Conservation (phyloP, 805 yeast genomes). For the Starmerella cellae region DNA sequence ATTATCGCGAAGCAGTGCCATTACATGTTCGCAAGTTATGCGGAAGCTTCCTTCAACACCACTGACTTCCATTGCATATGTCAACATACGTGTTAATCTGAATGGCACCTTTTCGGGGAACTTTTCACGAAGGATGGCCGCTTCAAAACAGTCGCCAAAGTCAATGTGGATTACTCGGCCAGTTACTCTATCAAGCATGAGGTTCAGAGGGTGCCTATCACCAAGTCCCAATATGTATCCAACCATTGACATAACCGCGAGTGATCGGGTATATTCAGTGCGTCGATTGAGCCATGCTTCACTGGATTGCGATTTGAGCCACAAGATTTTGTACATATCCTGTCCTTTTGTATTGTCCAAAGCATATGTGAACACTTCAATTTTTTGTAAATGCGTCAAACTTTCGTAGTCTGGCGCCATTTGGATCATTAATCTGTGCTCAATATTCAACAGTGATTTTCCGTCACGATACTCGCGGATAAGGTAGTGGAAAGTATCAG, state of each 20-base stretch:
- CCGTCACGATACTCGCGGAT: slow-evolving; percentile 88
- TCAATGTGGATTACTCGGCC: slow-evolving; percentile 96
- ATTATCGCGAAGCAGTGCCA: slow-evolving; percentile 86
- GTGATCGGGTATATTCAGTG: slow-evolving; percentile 86
- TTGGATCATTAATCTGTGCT: slow-evolving; percentile 88
- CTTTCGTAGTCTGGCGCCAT: slow-evolving; percentile 97
- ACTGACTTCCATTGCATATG: slow-evolving; percentile 97
- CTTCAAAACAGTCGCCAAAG: slow-evolving; percentile 98
- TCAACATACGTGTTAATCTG: slow-evolving; percentile 89
- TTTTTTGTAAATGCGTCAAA: slow-evolving; percentile 76
- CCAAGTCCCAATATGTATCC: slow-evolving; percentile 95
- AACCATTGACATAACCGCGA: slow-evolving; percentile 98
- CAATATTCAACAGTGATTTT: slow-evolving; percentile 78
- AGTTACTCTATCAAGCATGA: slow-evolving; percentile 86
- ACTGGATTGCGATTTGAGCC: slow-evolving; percentile 91
- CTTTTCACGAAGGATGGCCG: slow-evolving; percentile 90
- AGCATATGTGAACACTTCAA: slow-evolving; percentile 93
- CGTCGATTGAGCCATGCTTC: slow-evolving; percentile 97
- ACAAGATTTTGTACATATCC: slow-evolving; percentile 83
- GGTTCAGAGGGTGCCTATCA: slow-evolving; percentile 93
- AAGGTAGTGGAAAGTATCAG: slow-evolving; percentile 89
- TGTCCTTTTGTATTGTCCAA: slow-evolving; percentile 92
- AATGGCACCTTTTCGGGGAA: slow-evolving; percentile 98
- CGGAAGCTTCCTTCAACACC: slow-evolving; percentile 97
- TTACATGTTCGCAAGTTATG: slow-evolving; percentile 92